Evolutionary conservation across 306 rosid species (phyloP), one percentile per base, ranked within the genome.

Genomic region (Hippophae gyantsensis): DNA sequence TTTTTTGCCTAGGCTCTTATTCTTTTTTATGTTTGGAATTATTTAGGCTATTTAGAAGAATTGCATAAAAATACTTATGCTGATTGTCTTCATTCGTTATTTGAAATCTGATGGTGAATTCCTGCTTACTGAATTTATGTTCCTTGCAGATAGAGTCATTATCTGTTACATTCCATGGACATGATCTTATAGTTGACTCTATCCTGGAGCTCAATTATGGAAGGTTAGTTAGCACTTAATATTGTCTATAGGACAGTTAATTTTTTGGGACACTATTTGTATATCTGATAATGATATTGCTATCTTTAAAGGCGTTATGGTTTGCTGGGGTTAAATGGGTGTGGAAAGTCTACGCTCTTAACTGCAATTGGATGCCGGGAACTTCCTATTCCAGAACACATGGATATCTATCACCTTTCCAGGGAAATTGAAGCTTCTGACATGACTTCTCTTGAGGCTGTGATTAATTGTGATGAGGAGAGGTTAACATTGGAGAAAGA

Each of bases 341-440:
- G 98, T 66, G 98, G 98, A 48, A 92, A 92, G 67, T 92, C 98
- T 57, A 92, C 98, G 32, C 85, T 93, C n/a, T 87, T 93, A 8
- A 67, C 94, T 3, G 89, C 99, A 52, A 84, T 93, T 32, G 95
- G 99, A 54, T 47, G 56, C 14, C 80, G 94, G n/a, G 99, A 93
- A 85, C 97, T 93, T 72, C 94, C 97, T 32, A 88, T 88, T 72
- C 99, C 99, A 6, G 97, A 89, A 0, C 97, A 89, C 71, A 89
- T 93, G 99, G 97, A 93, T 89, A 93, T 93, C 48, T 78, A 76
- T 73, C 97, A 89, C 73, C 95, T 93, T 54, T 40, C 79, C 27
- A 74, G 94, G 57, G 99, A 93, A 76, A 93, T 93, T 80, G 99
- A 93, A 73, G 99, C 99, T 52, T 88, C 99, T 56, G 97, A 93